Conservation (phyloP, 768 basidiomycete species). For the Boletales sp. region DNA sequence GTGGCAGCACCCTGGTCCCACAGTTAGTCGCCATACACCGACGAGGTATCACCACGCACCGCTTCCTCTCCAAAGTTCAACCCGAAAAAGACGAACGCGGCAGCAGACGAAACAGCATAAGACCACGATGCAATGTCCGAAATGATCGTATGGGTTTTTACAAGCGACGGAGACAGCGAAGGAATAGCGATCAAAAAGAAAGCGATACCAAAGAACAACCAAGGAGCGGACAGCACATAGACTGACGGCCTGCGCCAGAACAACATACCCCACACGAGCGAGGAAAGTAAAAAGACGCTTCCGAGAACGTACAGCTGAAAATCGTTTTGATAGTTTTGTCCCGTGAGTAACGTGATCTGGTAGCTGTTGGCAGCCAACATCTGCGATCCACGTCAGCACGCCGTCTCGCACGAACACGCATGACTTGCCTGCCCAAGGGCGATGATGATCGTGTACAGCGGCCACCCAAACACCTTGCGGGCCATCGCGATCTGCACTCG, state of each 20-base stretch:
- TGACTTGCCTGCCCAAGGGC: constrained; percentile 69
- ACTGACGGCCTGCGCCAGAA: constrained; percentile 88
- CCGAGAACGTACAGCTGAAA: constrained; percentile 89
- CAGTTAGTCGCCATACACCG: constrained; percentile 1
- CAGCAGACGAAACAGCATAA: constrained; percentile 91
- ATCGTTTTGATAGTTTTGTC: constrained; percentile 78
- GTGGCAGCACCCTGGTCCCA: constrained; percentile 77
- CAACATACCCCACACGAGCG: constrained; percentile 84
- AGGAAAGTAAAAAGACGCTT: constrained; percentile 80
- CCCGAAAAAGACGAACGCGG: constrained; percentile 91
- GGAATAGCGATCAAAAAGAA: constrained; percentile 92
- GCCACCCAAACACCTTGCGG: constrained; percentile 81
- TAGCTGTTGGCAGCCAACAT: constrained; percentile 92
- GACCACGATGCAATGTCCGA: constrained; percentile 83
- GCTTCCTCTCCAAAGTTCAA: constrained; percentile 98
- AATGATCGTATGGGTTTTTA: constrained; percentile 60
- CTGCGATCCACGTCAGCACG: constrained; percentile 28
- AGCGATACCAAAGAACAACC: constrained; percentile 87
- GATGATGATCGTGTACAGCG: constrained; percentile 86
- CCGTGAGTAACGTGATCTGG: constrained; percentile 88
- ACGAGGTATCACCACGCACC: constrained; percentile 37
- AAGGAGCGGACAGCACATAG: constrained; percentile 81
- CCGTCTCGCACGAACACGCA: too few relatives aligned
- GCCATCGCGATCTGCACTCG: constrained; percentile 81
- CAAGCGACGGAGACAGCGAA: constrained; percentile 59